Evolutionary conservation across 192 early-diverging fungal species (phyloP).

Genomic region (Linnemannia elongata): DNA sequence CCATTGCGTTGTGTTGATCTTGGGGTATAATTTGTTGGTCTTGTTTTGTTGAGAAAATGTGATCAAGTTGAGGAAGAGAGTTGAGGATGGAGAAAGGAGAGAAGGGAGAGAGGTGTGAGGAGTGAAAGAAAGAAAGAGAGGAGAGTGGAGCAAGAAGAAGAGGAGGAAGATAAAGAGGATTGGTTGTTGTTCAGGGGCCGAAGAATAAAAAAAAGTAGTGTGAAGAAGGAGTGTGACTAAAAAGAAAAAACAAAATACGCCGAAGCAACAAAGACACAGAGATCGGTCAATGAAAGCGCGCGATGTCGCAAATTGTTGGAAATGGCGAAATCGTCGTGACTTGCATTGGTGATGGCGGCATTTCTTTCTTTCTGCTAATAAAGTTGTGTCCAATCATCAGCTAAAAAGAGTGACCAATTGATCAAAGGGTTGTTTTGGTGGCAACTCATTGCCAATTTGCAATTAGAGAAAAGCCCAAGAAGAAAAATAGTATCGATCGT

Average conservation of each 20-base stretch:
- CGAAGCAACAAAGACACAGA: background rate
- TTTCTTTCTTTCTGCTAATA: background rate
- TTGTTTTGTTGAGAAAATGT: background rate
- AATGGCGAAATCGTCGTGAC: slow-evolving; percentile 5
- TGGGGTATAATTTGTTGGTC: background rate
- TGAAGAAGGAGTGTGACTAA: background rate
- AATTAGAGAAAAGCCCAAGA: background rate
- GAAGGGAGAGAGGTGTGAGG: background rate
- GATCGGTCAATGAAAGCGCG: too few relatives aligned
- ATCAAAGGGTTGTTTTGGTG: background rate
- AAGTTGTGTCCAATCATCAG: background rate
- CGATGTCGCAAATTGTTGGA: background rate
- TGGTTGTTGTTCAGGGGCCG: background rate
- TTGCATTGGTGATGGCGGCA: background rate
- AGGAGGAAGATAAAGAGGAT: background rate
- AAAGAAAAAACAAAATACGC: background rate
- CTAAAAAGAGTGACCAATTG: background rate
- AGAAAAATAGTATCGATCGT: background rate
- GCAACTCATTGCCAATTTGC: background rate
- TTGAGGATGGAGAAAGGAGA: background rate
- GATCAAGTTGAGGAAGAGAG: background rate
- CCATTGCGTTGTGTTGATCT: slow-evolving; percentile 21
- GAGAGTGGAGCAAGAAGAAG: background rate
- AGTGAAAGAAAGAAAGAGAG: background rate
- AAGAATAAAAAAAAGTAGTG: background rate